Conservation (phyloP, 108 stramenopile genomes). For the Pseudonitzschia pungens region DNA sequence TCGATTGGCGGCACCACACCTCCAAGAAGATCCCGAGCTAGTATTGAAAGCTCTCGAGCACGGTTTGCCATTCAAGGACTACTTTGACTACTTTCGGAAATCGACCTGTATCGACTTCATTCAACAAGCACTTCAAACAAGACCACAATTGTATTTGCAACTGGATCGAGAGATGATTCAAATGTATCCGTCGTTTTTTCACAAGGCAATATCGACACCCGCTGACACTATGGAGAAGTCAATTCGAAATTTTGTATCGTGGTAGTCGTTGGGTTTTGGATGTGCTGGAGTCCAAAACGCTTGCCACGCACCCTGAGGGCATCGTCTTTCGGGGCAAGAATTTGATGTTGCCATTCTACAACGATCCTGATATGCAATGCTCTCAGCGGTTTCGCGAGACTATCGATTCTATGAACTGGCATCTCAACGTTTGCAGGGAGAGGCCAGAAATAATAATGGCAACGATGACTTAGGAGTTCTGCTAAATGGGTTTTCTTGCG, state of each 20-base stretch:
- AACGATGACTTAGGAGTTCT: conserved; percentile 9
- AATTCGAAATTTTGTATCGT: no score
- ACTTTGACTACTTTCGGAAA: background rate
- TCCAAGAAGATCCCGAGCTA: no score
- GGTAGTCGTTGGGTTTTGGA: no score
- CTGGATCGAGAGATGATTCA: background rate
- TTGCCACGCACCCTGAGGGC: no score
- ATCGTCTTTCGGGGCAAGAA: no score
- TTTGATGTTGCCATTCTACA: no score
- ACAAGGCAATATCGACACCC: no score
- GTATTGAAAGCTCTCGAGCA: background rate
- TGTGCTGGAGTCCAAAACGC: no score
- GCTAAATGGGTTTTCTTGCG: conserved; percentile 16
- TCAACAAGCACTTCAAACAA: background rate
- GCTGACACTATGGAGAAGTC: no score
- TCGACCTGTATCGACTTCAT: background rate
- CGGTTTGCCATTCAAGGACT: background rate
- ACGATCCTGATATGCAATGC: no score
- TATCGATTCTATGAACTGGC: conserved; percentile 16
- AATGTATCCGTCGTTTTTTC: background rate
- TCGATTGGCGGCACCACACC: conserved; percentile 4
- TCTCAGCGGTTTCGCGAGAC: conserved; percentile 2
- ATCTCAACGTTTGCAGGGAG: conserved; percentile 8
- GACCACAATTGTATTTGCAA: background rate
- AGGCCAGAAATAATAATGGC: conserved; percentile 17